Percentiles rank a stretch among this genome's conserved stretches.
phyloP scores from a whole-genome alignment of 352 stramenopile genomes.

The Phytophthora brassicae region DNA sequence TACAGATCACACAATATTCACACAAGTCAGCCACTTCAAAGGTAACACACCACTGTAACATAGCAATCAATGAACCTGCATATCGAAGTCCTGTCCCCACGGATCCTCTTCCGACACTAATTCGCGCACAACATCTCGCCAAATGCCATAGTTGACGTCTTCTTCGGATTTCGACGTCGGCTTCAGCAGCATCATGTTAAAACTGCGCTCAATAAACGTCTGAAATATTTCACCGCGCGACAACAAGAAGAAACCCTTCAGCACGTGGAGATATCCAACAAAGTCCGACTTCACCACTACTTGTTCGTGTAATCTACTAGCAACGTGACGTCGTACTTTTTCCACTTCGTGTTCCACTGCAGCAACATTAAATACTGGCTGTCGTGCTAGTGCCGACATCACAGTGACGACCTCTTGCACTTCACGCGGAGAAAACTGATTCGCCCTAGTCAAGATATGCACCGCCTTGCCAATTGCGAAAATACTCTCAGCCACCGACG shows the following conservation, averaged over 20 bases:
- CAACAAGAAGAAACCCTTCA: conserved; percentile 75
- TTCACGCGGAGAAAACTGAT: conserved; percentile 50
- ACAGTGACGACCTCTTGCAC: conserved; percentile 46
- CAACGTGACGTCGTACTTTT: conserved; percentile 55
- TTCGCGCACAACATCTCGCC: conserved; percentile 54
- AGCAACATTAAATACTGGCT: conserved; percentile 48
- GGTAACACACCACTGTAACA: too few species aligned
- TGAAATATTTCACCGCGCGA: conserved; percentile 74
- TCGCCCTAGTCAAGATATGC: conserved; percentile 50
- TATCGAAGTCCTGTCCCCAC: conserved; percentile 40
- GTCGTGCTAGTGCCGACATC: conserved; percentile 39
- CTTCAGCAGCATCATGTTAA: conserved; percentile 50
- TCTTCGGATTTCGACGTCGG: conserved; percentile 58
- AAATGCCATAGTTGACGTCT: conserved; percentile 66
- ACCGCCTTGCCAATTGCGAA: conserved; percentile 72
- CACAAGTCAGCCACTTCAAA: conserved; percentile 1
- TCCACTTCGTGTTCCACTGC: conserved; percentile 60
- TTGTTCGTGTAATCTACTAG: conserved; percentile 54
- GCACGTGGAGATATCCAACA: conserved; percentile 46
- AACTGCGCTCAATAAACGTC: conserved; percentile 67
- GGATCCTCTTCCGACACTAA: conserved; percentile 48
- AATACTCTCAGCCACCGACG: conserved; percentile 59
- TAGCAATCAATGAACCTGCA: conserved; percentile 36
- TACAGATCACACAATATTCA: background rate
- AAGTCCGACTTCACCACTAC: conserved; percentile 74